Conservation (phyloP, 768 basidiomycete genomes). For the Suillus hirtellus region DNA sequence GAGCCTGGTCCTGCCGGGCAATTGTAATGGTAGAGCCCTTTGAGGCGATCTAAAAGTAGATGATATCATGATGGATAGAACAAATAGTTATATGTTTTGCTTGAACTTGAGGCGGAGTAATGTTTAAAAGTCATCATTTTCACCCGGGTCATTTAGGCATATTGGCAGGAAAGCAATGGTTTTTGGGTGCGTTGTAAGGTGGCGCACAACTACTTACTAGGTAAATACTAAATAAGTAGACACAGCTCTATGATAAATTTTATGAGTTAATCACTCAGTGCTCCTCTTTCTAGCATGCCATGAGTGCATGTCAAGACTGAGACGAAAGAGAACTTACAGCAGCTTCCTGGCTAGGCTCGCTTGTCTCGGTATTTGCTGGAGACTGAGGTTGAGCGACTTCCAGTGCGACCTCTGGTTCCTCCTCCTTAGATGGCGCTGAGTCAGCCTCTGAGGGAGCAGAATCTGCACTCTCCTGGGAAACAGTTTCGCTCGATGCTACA, state of each 20-base stretch:
- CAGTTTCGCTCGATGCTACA: not conserved
- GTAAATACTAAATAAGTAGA: conserved; percentile 9
- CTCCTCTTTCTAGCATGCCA: not conserved
- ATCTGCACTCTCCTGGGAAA: not conserved
- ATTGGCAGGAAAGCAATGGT: not conserved
- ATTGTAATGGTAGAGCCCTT: not conserved
- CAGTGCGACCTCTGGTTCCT: not conserved
- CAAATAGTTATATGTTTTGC: not conserved
- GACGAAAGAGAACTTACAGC: not conserved
- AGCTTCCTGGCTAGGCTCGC: conserved; percentile 1
- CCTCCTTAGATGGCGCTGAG: not conserved
- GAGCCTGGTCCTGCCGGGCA: conserved; percentile 31
- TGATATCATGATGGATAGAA: not conserved
- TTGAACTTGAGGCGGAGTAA: not conserved
- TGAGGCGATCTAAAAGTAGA: conserved; percentile 8
- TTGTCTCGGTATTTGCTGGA: not conserved
- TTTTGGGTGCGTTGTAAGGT: not conserved
- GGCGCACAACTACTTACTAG: not conserved
- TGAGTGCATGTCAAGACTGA: not conserved
- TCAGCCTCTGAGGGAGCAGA: not conserved
- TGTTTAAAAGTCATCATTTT: not conserved
- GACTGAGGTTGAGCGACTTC: not conserved
- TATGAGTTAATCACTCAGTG: not conserved
- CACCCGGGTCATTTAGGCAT: not conserved
- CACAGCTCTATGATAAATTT: conserved; percentile 1